phyloP scores from a whole-genome alignment of 768 basidiomycete species.

The Lactifluus piperatus region DNA sequence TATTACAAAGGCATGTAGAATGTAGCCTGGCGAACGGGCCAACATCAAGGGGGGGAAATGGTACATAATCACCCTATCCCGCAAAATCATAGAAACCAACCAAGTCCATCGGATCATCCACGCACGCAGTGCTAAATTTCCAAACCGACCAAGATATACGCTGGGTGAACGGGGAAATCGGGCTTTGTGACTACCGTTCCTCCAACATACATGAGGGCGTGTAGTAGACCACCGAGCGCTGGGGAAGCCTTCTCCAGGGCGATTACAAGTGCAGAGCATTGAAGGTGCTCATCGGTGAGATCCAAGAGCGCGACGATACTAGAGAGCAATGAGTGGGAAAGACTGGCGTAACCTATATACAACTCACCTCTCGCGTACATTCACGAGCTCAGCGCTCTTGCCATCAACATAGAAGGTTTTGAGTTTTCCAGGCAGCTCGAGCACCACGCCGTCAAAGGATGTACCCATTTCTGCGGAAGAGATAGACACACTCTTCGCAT shows the following conservation, averaged over 20 bases:
- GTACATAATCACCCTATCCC: neutral
- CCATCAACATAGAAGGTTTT: constrained; percentile 82
- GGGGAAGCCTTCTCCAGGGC: constrained; percentile 67
- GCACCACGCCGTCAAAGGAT: constrained; percentile 69
- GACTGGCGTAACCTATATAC: neutral
- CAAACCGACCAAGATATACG: constrained; percentile 78
- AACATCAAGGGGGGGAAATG: neutral
- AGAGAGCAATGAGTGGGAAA: constrained; percentile 2
- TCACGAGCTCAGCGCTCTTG: constrained; percentile 71
- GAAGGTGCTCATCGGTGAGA: constrained; percentile 75
- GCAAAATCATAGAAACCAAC: neutral
- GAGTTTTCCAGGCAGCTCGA: constrained; percentile 58
- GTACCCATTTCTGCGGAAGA: constrained; percentile 58
- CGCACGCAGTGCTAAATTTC: constrained; percentile 39
- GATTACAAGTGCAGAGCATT: constrained; percentile 72
- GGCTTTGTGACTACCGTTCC: constrained; percentile 79
- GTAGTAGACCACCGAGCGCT: constrained; percentile 64
- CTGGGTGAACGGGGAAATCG: constrained; percentile 63
- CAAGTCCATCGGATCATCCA: neutral
- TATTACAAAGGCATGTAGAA: neutral
- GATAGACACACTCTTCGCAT: constrained; percentile 67
- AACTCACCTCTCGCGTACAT: constrained; percentile 70
- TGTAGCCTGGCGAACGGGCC: neutral
- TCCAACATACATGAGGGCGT: constrained; percentile 90
- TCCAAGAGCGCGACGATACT: constrained; percentile 85